Evolutionary conservation across 2,329 filamentous ascomycete species (phyloP).

Genomic region (Aspergillus versicolor): DNA sequence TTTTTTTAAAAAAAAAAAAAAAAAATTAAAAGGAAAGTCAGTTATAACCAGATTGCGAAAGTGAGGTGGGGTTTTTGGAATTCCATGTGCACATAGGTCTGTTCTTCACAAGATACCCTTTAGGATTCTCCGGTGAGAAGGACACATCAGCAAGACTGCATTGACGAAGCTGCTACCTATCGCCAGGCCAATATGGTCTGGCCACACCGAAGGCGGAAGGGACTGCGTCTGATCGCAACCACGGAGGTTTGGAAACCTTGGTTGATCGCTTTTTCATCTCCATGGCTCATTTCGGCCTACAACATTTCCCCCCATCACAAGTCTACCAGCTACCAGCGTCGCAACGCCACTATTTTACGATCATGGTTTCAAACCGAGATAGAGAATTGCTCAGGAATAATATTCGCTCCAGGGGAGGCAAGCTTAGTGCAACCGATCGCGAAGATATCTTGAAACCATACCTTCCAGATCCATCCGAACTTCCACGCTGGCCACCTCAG

Average conservation of each 20-base stretch:
- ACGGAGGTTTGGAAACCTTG: background rate
- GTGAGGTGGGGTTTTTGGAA: no score
- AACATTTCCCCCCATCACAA: background rate
- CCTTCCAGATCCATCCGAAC: conserved; percentile 47
- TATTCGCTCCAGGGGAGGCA: conserved; percentile 38
- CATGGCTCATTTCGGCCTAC: no score
- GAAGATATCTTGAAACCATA: conserved; percentile 54
- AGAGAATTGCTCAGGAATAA: conserved; percentile 40
- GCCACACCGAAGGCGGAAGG: background rate
- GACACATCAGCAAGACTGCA: background rate
- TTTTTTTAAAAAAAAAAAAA: background rate
- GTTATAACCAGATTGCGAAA: no score
- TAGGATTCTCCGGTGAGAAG: background rate
- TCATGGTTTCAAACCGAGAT: conserved; percentile 35
- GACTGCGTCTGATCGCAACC: background rate
- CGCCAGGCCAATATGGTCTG: background rate
- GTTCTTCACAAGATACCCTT: background rate
- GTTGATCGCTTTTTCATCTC: background rate
- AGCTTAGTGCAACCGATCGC: conserved; percentile 48
- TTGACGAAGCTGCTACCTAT: background rate
- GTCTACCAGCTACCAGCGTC: background rate
- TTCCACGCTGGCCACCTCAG: conserved; percentile 23
- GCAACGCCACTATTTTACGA: background rate
- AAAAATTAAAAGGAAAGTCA: no score
- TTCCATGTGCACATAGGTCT: background rate